These are phyloP conservation scores for Metschnikowia sp. DNA, from an alignment of 805 yeast species.

Conservation along the genomic window DNA sequence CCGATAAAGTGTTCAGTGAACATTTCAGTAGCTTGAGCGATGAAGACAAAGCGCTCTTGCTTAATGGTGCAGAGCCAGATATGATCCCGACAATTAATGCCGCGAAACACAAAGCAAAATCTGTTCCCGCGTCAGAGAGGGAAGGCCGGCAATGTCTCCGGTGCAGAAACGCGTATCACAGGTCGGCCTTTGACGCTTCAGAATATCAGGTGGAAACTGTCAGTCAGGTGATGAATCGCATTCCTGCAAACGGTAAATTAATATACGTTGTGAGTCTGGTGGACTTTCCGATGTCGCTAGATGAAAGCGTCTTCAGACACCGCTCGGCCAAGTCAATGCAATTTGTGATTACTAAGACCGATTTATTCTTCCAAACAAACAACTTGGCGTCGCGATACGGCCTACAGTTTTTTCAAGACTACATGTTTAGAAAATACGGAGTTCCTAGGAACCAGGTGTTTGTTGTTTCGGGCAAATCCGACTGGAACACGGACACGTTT, in stretches of 20 bases:
- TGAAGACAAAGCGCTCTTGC: conserved; percentile 28
- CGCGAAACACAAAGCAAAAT: not conserved
- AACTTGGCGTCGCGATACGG: conserved; percentile 25
- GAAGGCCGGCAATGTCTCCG: conserved; percentile 43
- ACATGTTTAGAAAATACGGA: conserved; percentile 27
- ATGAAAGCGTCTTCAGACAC: conserved; percentile 31
- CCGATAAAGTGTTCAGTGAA: conserved; percentile 24
- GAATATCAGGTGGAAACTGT: conserved; percentile 29
- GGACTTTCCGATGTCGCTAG: conserved; percentile 69
- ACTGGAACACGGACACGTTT: conserved; percentile 50
- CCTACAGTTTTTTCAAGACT: conserved; percentile 30
- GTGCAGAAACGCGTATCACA: conserved; percentile 51
- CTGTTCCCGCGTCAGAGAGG: not conserved
- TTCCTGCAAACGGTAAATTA: conserved; percentile 46
- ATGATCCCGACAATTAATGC: not conserved
- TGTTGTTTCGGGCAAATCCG: conserved; percentile 47
- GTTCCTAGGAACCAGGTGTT: conserved; percentile 41
- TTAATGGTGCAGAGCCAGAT: conserved; percentile 16
- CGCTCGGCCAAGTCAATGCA: conserved; percentile 34
- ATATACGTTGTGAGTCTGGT: conserved; percentile 62
- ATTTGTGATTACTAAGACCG: conserved; percentile 43
- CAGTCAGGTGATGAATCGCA: conserved; percentile 19
- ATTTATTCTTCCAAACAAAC: conserved; percentile 38
- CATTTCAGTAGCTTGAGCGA: conserved; percentile 17
- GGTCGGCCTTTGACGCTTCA: conserved; percentile 32